Base-by-base conservation (phyloP, 495 filamentous ascomycete genomes). In the Xylaria longipes region DNA sequence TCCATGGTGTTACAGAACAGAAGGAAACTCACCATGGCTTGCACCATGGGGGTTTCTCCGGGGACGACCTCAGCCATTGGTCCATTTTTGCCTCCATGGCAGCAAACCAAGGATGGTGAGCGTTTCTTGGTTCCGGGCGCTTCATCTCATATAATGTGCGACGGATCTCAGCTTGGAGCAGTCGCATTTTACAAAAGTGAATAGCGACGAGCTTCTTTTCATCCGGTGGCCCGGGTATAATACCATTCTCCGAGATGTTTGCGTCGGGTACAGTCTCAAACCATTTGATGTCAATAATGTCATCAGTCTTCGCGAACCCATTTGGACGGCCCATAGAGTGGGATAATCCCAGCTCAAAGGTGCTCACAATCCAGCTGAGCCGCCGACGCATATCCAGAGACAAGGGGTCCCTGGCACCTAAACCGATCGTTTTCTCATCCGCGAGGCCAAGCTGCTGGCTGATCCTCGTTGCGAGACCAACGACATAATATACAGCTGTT, bases 161-260 rank as follows among this genome's bases (percentile, higher is more conserved):
- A 54, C 95, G 85, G 54, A 95, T 94, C 80, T 98, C 95, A 15
- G 94, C 87, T 78, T 97, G 95, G 7, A 96, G 81, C 39, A 96
- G 80, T 67, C 93, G 88, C 95, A 98, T 97, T 76, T 92, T 92
- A 81, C 93, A 94, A 73, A 96, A 97, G 80, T 98, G 95, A 69
- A 97, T 94, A 11, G 93, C 89, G 25, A 97, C 89, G 73, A 92
- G 87, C 80, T 98, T 98, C 79, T 90, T 91, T 58, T 93, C 82
- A 31, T 91, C 90, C 0, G 87, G 87, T 29, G 88, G 90, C 1
- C 88, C 93, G 1, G 89, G 87, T 22, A 86, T 80, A 58, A 97
- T 90, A 11, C 92, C 94, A n/a, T 89, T 83, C n/a, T 87, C 82
- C 2, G 90, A 93, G 74, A 98, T 97, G 77, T 91, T 89, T 39